Conservation (phyloP, 2,329 filamentous ascomycete genomes). For the Celoporthe dispersa region DNA sequence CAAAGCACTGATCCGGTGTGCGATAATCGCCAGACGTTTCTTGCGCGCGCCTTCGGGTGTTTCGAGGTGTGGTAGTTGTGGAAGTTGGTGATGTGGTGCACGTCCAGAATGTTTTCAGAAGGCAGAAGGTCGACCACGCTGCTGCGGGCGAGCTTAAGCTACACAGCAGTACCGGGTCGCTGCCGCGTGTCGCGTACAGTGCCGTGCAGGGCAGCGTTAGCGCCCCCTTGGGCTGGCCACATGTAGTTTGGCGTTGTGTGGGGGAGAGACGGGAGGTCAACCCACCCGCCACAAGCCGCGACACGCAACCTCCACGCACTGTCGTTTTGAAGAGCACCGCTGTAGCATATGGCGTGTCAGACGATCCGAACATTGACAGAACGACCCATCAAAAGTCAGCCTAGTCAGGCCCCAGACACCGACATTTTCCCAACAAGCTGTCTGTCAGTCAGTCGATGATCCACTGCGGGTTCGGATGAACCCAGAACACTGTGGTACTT, state of each 20-base stretch:
- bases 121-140: not conserved
- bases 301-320: not conserved
- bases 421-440: not conserved
- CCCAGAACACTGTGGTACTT: not conserved
- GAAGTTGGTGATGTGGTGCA: not conserved
- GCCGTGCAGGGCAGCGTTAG: not conserved
- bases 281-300: not conserved
- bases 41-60: not conserved
- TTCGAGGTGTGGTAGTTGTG: not conserved
- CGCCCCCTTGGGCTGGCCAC: not conserved
- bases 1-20: not conserved
- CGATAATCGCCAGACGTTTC: not conserved
- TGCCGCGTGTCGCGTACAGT: not conserved
- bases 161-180: not conserved
- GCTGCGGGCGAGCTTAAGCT: not conserved
- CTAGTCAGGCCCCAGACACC: not conserved
- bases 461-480: not conserved
- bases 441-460: not conserved
- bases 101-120: not conserved
- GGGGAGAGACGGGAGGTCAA: not conserved
- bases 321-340: not conserved
- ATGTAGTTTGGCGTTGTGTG: not conserved
- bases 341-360: not conserved
- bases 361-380: slow-evolving; percentile 4
- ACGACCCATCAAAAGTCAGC: not conserved